Conservation (phyloP, 2,329 filamentous ascomycete genomes). For the Ascochyta clinopodiicola region DNA sequence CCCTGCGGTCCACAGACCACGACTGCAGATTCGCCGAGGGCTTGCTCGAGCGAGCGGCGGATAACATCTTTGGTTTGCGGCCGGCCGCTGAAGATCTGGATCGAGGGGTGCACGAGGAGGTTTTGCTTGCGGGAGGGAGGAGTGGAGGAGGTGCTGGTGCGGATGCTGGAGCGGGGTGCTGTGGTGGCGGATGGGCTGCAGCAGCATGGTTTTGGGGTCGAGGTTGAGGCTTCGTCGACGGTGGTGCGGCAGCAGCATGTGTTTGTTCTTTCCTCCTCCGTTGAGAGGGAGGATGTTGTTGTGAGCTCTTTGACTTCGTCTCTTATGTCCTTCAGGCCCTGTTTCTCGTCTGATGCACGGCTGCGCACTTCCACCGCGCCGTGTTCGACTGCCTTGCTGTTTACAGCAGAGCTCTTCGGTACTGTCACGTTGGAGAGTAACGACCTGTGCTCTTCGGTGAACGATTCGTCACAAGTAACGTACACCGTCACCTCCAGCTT, state of each 20-base stretch:
- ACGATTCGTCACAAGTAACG: slow-evolving; percentile 60
- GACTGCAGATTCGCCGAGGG: slow-evolving; percentile 67
- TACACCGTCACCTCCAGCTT: slow-evolving; percentile 62
- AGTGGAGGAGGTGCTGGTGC: slow-evolving; percentile 19
- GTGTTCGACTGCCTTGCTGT: slow-evolving; percentile 17
- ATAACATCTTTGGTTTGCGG: slow-evolving; percentile 61
- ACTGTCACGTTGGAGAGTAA: slow-evolving; percentile 33
- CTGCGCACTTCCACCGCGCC: slow-evolving; percentile 30
- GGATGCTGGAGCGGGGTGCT: background rate
- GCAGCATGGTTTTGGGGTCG: slow-evolving; percentile 19
- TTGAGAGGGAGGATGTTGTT: background rate
- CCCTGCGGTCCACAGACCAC: slow-evolving; percentile 67
- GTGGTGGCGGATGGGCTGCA: slow-evolving; percentile 17
- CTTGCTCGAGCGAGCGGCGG: slow-evolving; percentile 62
- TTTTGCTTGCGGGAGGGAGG: slow-evolving; percentile 14
- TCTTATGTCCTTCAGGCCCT: slow-evolving; percentile 27
- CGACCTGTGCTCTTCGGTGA: slow-evolving; percentile 52
- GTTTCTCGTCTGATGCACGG: slow-evolving; percentile 2
- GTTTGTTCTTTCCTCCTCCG: slow-evolving; percentile 26
- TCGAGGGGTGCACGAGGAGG: slow-evolving; percentile 40
- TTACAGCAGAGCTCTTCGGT: slow-evolving; percentile 15
- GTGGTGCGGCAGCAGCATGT: slow-evolving; percentile 59
- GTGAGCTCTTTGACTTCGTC: slow-evolving; percentile 22
- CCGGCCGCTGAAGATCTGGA: slow-evolving; percentile 57
- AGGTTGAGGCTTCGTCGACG: slow-evolving; percentile 46